phyloP scores from a whole-genome alignment of 2,329 filamentous ascomycete genomes.

The Zopfia rhizophila region DNA sequence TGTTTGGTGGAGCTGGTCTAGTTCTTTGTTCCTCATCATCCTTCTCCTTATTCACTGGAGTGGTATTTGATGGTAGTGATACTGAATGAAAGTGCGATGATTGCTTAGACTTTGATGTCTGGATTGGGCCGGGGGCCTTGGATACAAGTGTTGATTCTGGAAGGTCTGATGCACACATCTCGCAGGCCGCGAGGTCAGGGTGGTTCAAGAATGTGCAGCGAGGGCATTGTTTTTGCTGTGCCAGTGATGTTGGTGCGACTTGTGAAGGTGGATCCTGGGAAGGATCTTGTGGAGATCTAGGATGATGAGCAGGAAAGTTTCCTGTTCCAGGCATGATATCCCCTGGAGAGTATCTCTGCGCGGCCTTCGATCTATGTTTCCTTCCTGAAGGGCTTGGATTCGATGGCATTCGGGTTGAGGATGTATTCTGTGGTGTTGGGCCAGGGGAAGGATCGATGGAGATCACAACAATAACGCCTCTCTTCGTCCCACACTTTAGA shows the following conservation, averaged over 20 bases:
- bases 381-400: constrained; percentile 25
- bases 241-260: constrained; percentile 30
- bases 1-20: constrained; percentile 35
- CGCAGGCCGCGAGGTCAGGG: constrained; percentile 39
- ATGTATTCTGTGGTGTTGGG: not conserved
- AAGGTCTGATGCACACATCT: constrained; percentile 44
- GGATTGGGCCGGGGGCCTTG: constrained; percentile 36
- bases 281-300: constrained; percentile 9
- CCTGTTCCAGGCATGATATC: constrained; percentile 36
- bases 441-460: constrained; percentile 45
- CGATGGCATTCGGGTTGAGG: constrained; percentile 21
- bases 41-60: constrained; percentile 15
- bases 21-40: constrained; percentile 17
- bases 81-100: constrained; percentile 41
- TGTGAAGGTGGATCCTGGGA: constrained; percentile 10
- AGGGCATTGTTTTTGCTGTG: constrained; percentile 45
- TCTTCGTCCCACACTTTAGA: constrained; percentile 46
- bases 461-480: constrained; percentile 47
- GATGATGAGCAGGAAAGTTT: constrained; percentile 10
- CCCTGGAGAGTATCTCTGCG: constrained; percentile 38
- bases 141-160: constrained; percentile 32
- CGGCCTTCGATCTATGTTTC: constrained; percentile 26
- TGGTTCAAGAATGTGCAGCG: constrained; percentile 50
- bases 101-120: constrained; percentile 15
- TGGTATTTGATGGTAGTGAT: constrained; percentile 35